Evolutionary conservation across 2,329 filamentous ascomycete species (phyloP).

Genomic region (Allantophomopsis cytisporea): DNA sequence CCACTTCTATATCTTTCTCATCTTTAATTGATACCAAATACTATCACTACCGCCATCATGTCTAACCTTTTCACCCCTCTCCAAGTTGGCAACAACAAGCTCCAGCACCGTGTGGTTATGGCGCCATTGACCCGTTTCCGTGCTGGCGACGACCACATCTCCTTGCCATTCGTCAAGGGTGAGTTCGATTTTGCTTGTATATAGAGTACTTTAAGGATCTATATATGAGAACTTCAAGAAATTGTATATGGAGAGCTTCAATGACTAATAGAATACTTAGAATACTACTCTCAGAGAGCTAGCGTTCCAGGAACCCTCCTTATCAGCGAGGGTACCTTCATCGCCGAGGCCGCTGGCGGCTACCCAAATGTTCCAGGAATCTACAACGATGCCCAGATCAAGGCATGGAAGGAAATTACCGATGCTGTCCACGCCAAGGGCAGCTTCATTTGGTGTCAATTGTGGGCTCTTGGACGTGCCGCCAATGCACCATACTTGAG

Average conservation of each 20-base stretch:
- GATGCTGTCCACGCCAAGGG: conserved; percentile 42
- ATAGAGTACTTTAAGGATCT: no score
- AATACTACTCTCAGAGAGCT: conserved; percentile 36
- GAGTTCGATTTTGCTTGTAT: no score
- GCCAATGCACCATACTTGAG: conserved; percentile 6
- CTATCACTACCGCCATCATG: conserved; percentile 1
- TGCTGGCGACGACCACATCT: conserved; percentile 27
- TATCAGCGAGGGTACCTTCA: conserved; percentile 37
- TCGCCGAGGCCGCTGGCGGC: conserved; percentile 30
- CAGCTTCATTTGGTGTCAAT: conserved; percentile 41
- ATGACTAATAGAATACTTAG: conserved; percentile 7
- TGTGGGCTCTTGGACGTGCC: conserved; percentile 44
- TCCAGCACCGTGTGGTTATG: conserved; percentile 34
- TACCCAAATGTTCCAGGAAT: conserved; percentile 36
- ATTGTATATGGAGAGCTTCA: no score
- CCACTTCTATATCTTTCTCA: neutral
- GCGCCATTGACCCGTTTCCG: conserved; percentile 38
- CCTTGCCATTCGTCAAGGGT: conserved; percentile 20
- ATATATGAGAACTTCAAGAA: no score
- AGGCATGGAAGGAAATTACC: conserved; percentile 39
- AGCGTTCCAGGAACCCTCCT: conserved; percentile 27
- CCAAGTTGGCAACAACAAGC: conserved; percentile 22
- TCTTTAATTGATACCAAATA: neutral
- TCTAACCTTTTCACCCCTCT: conserved; percentile 27
- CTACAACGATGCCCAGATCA: conserved; percentile 32